phyloP scores from a whole-genome alignment of 441 rosid species.

The Metrosideros polymorpha region DNA sequence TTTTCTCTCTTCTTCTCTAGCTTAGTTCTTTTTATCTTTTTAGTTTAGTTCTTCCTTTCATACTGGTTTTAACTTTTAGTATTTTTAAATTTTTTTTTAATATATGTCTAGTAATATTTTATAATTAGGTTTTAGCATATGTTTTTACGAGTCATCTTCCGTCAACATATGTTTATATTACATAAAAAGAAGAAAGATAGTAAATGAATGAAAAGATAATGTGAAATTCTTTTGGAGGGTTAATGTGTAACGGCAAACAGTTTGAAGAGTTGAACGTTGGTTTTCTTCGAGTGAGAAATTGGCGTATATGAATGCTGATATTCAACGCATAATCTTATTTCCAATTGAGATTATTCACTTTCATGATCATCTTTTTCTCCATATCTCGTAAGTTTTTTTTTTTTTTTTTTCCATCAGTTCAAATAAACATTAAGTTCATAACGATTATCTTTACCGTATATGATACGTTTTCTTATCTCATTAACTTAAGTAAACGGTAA shows the following conservation, averaged over 20 bases:
- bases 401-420: not conserved
- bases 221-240: not conserved
- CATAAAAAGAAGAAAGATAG: not conserved
- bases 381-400: not conserved
- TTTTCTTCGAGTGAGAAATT: not conserved
- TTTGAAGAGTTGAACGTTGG: not conserved
- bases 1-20: not conserved
- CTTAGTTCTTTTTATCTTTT: not conserved
- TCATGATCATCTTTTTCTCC: not conserved
- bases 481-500: not conserved
- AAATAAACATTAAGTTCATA: not conserved
- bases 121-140: not conserved
- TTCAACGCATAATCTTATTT: not conserved
- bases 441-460: not conserved
- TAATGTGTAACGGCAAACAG: not conserved
- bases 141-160: not conserved
- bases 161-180: not conserved
- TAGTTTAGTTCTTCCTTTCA: not conserved
- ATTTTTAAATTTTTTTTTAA: too few species aligned
- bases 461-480: not conserved
- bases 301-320: not conserved
- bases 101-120: not conserved
- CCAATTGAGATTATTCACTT: not conserved
- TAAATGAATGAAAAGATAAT: too few species aligned
- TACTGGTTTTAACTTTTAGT: not conserved